phyloP scores from a whole-genome alignment of 2,329 filamentous ascomycete genomes.

The Lasiodiplodia citricola region DNA sequence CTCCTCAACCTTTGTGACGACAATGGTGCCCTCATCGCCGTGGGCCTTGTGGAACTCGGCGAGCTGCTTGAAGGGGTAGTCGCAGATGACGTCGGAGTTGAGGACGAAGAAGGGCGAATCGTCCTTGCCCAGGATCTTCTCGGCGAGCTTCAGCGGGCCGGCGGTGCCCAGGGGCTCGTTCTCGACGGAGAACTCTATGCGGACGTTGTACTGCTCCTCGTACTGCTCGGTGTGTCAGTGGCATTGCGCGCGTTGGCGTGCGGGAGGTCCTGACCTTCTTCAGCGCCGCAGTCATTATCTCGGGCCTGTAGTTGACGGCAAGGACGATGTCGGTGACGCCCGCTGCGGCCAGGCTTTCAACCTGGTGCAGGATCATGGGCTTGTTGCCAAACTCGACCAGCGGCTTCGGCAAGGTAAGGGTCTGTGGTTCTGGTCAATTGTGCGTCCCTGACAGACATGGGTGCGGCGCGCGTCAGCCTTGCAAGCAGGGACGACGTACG shows the following conservation, averaged over 20 bases:
- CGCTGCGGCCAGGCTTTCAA: slow-evolving; percentile 89
- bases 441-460: slow-evolving; percentile 31
- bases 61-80: slow-evolving; percentile 91
- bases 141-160: slow-evolving; percentile 92
- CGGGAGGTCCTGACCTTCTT: slow-evolving; percentile 69
- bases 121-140: slow-evolving; percentile 90
- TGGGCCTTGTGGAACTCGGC: slow-evolving; percentile 91
- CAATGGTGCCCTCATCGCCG: slow-evolving; percentile 94
- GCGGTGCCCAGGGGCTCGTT: slow-evolving; percentile 93
- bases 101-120: slow-evolving; percentile 96
- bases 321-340: slow-evolving; percentile 98
- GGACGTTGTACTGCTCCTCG: slow-evolving; percentile 88
- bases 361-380: slow-evolving; percentile 98
- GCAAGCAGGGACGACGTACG: slow-evolving; percentile 57
- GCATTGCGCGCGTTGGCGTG: background rate
- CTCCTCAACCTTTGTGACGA: slow-evolving; percentile 98
- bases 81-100: slow-evolving; percentile 98
- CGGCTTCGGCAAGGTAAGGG: slow-evolving; percentile 94
- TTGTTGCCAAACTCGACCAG: slow-evolving; percentile 98
- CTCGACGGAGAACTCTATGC: slow-evolving; percentile 97
- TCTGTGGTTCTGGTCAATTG: slow-evolving; percentile 60
- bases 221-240: slow-evolving; percentile 60
- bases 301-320: slow-evolving; percentile 97
- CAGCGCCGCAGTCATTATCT: slow-evolving; percentile 94
- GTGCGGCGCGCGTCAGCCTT: slow-evolving; percentile 28